Base-by-base conservation (phyloP, 2,329 filamentous ascomycete genomes). In the Trichoderma lentiforme region DNA sequence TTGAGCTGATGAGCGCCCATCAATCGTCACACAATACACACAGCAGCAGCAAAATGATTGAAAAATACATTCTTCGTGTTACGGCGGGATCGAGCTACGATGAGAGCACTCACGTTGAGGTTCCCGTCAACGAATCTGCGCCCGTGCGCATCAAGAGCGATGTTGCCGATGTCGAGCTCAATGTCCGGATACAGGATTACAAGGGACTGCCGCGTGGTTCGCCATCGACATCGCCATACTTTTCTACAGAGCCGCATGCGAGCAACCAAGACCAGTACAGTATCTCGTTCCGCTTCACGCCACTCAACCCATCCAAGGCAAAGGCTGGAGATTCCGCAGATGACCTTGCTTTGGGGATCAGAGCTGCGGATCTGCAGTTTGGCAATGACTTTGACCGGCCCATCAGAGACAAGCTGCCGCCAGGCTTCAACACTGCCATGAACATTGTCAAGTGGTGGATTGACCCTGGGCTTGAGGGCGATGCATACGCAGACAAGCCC, bases 311-410 rank as follows among this genome's bases (percentile, higher is more conserved):
- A 67, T 58, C 73, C 24, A 47, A 47, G 36, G 39, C 47, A 21
- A 21, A 73, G 36, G 24, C 15, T 12, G 39, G 28, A 1, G 61
- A 32, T 3, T 73, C 73, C 1, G 73, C 75, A 3, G 73, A 74
- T 6, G 57, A 53, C 2, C 56, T 12, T 21, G 66, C 26, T n/a
- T 72, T 81, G 81, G 86, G 87, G 43, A 90, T 97, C 71, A 85
- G 86, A 3, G 94, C 89, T 58, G 82, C 88, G 30, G 90, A 97
- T 74, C 85, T 99, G 3, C 90, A 98, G 69, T 97, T 97, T 77
- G 96, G 95, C 56, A 98, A 98, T 80, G 94, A 98, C 84, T 98
- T 98, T 79, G 95, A 97, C 78, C 89, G 92, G 65, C 93, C 96
- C 0, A 96, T 99, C 76, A 89, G 94, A 34, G 92, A 97, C 79